Base-by-base conservation (phyloP, 1,139 yeast species). In the Blastobotrys proliferans region DNA sequence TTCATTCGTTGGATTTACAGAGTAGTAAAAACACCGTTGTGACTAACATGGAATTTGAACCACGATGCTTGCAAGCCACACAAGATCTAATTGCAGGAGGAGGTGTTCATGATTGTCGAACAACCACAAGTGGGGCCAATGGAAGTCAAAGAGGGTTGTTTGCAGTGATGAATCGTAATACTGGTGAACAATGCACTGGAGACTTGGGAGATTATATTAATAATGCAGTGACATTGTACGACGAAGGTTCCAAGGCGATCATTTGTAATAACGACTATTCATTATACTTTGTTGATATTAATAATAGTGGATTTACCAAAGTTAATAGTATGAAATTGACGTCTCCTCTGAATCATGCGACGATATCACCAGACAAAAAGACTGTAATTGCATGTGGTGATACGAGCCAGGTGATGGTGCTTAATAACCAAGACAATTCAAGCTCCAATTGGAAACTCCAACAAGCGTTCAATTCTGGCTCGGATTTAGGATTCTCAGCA, bases 401-500 rank as follows among this genome's bases (percentile, higher is more conserved):
- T 57, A 68, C 77, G 5, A 68, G 75, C 20, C 70, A 71, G 38
- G 69, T 81, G 31, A 72, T 70, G 24, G 49, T 80, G 10, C 62
- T 77, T 39, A 77, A 74, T 52, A 74, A 76, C 1, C 67, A 60
- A 27, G 60, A 55, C 38, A 19, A 20, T 10, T 32, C 36, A 9
- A 19, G 2, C 4, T 43, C 53, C 48, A 53, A 62, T 13, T 56
- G 63, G 62, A 41, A 44, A 19, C 42, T 52, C 19, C 38, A 51
- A 31, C 61, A 64, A 30, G 53, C 70, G 2, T 63, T 83, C 30
- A 70, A 72, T 36, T 81, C 90, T 0, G 64, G 69, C 9, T 81
- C 83, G 44, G 94, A 84, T 52, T 76, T 83, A 43, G 97, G 96
- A 3, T 86, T 88, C 58, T 87, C 94, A 2, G 77, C 86, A 1